phyloP scores from a whole-genome alignment of 176 grass and related monocot genomes.

The Oryza meridionalis region DNA sequence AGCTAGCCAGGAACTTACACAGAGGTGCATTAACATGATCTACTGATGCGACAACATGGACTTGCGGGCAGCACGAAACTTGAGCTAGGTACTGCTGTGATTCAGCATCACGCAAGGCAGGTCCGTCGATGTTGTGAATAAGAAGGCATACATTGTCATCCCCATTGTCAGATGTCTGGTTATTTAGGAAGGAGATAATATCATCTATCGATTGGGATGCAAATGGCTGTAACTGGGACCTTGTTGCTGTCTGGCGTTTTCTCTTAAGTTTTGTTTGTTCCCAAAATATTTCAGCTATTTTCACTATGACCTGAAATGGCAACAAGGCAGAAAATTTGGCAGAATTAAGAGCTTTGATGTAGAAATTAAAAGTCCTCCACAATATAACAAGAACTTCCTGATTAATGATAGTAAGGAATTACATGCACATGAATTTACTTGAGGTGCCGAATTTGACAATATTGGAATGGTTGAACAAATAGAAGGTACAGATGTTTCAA shows the following conservation, averaged over 20 bases:
- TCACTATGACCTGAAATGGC: slow-evolving; percentile 68
- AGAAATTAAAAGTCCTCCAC: not conserved
- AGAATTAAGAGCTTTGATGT: not conserved
- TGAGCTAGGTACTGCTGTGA: slow-evolving; percentile 82
- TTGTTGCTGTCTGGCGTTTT: slow-evolving; percentile 54
- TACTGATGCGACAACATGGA: slow-evolving; percentile 72
- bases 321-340: not conserved
- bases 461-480: not conserved
- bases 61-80: slow-evolving; percentile 72
- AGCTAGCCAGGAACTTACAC: slow-evolving; percentile 62
- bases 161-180: slow-evolving; percentile 48
- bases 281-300: slow-evolving; percentile 77
- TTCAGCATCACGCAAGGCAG: slow-evolving; percentile 79
- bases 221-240: slow-evolving; percentile 53
- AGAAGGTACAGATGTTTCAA: not conserved
- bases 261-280: slow-evolving; percentile 65
- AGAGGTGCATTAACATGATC: slow-evolving; percentile 93
- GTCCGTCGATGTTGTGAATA: slow-evolving; percentile 93
- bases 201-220: slow-evolving; percentile 77
- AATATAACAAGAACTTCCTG: not conserved
- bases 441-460: not conserved
- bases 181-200: slow-evolving; percentile 72
- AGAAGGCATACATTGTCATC: slow-evolving; percentile 60
- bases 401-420: slow-evolving; percentile 7
- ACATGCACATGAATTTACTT: slow-evolving; percentile 18